Base-by-base conservation (phyloP, 179 eudicot genomes). In the Amaranthus tricolor region DNA sequence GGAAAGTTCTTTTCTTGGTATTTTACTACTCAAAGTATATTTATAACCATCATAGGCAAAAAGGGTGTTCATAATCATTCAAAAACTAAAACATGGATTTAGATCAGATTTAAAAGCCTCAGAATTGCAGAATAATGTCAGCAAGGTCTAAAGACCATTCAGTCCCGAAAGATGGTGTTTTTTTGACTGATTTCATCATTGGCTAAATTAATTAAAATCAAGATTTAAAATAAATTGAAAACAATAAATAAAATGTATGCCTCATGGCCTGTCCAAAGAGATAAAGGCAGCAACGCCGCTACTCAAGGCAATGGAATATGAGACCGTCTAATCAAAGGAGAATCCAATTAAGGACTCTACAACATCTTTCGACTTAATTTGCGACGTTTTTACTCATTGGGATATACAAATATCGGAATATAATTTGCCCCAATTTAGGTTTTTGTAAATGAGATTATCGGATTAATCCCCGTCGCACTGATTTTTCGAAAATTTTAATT, bases 21-120 rank as follows among this genome's bases (percentile, higher is more conserved):
- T 64, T 65, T 77, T n/a, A 83, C 80, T 72, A 83, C 86, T 83
- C 86, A 77, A 77, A 83, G 83, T 83, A 83, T 83, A 83, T 83
- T 83, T 83, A 83, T 76, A 70, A 12, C 74, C 80, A 84, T 84
- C 86, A 84, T 21, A 21, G 86, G 78, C 82, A 58, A 62, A 17
- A 53, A 66, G 75, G 78, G 71, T 21, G 1, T 17, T 1, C 0
- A 50, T 17, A 58, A n/a, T 40, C 3, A 2, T 11, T 0, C 3
- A 61, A 2, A 61, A 61, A 61, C 7, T 4, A 20, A 19, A 10
- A 31, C 6, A 13, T 40, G 15, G 13, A 13, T 5, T 24, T 10
- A 6, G 2, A 14, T 7, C 7, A 66, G 10, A 21, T n/a, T 0
- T 8, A 7, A n/a, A 62, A 53, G 80, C 83, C 83, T 80, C 83